Evolutionary conservation across 208 protist genomes (phyloP).

Genomic region (Herpetomonas samuelpessoai): DNA sequence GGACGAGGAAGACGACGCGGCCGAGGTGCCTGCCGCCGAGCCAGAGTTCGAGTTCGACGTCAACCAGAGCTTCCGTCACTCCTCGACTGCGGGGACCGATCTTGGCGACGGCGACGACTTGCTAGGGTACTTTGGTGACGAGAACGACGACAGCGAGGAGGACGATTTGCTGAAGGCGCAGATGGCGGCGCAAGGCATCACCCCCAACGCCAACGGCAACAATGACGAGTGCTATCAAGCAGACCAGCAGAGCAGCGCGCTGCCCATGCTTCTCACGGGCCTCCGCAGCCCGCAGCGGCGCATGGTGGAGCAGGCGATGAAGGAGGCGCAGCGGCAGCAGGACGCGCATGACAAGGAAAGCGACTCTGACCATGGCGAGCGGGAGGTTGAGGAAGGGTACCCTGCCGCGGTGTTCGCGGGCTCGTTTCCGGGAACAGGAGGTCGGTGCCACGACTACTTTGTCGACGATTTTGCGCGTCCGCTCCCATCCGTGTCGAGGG

Average conservation of each 20-base stretch:
- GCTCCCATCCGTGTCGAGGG: not conserved
- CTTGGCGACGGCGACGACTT: not conserved
- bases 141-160: not conserved
- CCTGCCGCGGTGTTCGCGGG: not conserved
- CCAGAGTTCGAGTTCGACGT: slow-evolving; percentile 1
- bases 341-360: not conserved
- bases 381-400: not conserved
- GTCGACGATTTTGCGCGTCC: not conserved
- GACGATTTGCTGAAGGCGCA: not conserved
- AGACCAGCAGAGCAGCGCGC: not conserved
- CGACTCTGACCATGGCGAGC: not conserved
- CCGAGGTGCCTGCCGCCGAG: not conserved
- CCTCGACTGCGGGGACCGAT: not conserved
- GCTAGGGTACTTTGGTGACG: not conserved
- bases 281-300: not conserved
- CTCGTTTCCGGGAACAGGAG: not conserved
- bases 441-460: not conserved
- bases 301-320: no score
- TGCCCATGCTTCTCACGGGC: no score
- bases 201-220: not conserved
- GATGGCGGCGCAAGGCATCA: not conserved
- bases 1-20: not conserved
- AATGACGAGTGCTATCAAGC: not conserved
- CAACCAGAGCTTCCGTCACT: not conserved
- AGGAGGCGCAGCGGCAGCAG: no score